Percentiles rank a stretch among this genome's conserved stretches.
Conservation (phyloP, 768 basidiomycete species). For the Daedalea quercina region DNA sequence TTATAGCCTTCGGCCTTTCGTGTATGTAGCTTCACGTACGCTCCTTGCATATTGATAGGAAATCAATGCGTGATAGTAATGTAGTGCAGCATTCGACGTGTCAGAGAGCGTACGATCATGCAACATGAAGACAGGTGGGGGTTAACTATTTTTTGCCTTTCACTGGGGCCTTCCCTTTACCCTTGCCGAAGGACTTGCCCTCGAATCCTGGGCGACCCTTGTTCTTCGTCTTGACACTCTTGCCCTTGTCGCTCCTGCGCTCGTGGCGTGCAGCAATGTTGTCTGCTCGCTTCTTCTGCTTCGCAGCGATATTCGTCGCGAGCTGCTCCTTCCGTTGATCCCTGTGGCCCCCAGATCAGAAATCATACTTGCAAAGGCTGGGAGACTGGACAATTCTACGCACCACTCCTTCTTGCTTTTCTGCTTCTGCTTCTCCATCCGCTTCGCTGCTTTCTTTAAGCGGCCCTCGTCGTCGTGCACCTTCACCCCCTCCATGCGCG, state of each 20-base stretch:
- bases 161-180: constrained; percentile 20
- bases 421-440: constrained; percentile 83
- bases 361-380: background rate
- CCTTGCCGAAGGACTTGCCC: constrained; percentile 70
- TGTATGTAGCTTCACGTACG: background rate
- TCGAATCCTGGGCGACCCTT: constrained; percentile 83
- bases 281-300: constrained; percentile 85
- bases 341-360: constrained; percentile 38
- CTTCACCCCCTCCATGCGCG: constrained; percentile 85
- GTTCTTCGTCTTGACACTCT: constrained; percentile 42
- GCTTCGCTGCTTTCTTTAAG: constrained; percentile 90
- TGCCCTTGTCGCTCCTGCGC: constrained; percentile 54
- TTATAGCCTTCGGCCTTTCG: constrained; percentile 3
- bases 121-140: background rate
- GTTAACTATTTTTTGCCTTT: constrained; percentile 15
- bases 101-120: no score
- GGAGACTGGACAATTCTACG: background rate
- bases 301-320: constrained; percentile 67
- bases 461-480: constrained; percentile 79
- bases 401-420: constrained; percentile 87
- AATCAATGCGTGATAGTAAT: background rate
- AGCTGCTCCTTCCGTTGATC: constrained; percentile 80
- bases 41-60: background rate
- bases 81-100: no score
- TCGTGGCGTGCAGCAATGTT: constrained; percentile 88